These are phyloP conservation scores for Oidiodendron maius DNA, from an alignment of 495 filamentous ascomycete genomes.

Conservation along the genomic window DNA sequence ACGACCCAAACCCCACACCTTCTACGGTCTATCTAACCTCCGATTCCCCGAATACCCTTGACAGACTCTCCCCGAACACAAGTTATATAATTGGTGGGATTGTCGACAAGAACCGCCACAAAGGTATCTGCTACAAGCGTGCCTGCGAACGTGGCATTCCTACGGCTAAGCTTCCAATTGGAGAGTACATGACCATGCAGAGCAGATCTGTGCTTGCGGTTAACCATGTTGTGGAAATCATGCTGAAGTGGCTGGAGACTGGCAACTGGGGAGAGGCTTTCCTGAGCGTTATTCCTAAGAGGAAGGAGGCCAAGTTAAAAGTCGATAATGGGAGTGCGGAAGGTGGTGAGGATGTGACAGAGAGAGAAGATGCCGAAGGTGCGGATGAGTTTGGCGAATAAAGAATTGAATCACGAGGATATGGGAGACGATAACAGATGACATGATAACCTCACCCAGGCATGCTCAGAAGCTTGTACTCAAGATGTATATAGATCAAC, in stretches of 20 bases:
- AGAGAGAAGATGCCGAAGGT: slow-evolving; percentile 8
- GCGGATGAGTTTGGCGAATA: slow-evolving; percentile 1
- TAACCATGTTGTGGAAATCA: slow-evolving; percentile 95
- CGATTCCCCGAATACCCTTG: slow-evolving; percentile 77
- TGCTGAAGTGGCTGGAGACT: slow-evolving; percentile 83
- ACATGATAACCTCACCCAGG: too few species aligned
- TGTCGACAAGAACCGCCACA: slow-evolving; percentile 93
- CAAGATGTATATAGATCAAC: not conserved
- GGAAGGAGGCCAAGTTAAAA: slow-evolving; percentile 67
- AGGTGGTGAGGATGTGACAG: slow-evolving; percentile 4
- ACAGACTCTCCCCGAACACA: slow-evolving; percentile 72
- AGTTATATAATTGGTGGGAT: slow-evolving; percentile 92
- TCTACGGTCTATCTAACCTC: slow-evolving; percentile 77
- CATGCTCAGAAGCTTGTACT: too few species aligned
- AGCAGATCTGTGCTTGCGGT: slow-evolving; percentile 79
- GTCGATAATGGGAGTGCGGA: slow-evolving; percentile 17
- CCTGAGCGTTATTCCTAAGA: slow-evolving; percentile 72
- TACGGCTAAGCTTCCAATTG: slow-evolving; percentile 88
- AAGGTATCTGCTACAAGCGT: slow-evolving; percentile 83
- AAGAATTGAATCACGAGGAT: too few species aligned
- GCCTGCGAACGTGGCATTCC: slow-evolving; percentile 69
- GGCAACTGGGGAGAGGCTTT: slow-evolving; percentile 91
- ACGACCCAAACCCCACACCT: not conserved
- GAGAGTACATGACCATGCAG: slow-evolving; percentile 84
- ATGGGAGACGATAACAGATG: too few species aligned